These are phyloP conservation scores for Suhomyces prunicola DNA, from an alignment of 805 yeast genomes.

Conservation along the genomic window DNA sequence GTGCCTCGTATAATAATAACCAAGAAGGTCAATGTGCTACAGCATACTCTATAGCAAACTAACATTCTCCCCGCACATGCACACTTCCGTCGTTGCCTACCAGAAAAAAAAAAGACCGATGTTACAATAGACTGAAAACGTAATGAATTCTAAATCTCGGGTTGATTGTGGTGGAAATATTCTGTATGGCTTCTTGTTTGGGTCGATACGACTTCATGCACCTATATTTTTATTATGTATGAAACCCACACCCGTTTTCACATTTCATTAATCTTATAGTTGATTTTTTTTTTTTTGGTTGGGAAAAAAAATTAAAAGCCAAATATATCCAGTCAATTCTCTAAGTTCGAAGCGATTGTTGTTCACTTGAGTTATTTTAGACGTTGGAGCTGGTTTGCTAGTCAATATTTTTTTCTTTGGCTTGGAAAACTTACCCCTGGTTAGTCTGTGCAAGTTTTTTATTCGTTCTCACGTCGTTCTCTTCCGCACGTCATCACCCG, in stretches of 20 bases:
- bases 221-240: background rate
- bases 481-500: conserved; percentile 1
- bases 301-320: background rate
- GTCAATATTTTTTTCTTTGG: background rate
- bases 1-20: background rate
- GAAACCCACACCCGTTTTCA: background rate
- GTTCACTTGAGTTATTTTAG: background rate
- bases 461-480: background rate
- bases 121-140: background rate
- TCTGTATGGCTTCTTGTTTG: background rate
- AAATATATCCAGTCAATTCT: background rate
- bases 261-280: background rate
- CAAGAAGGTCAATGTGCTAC: background rate
- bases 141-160: background rate
- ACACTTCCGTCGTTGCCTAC: background rate
- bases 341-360: background rate
- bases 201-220: background rate
- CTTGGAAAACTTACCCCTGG: background rate
- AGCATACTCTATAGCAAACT: background rate
- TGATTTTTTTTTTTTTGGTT: background rate
- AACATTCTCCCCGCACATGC: background rate
- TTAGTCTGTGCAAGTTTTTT: background rate
- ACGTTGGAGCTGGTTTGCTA: background rate
- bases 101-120: background rate
- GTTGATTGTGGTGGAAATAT: background rate